Evolutionary conservation across 2,329 filamentous ascomycete species (phyloP).

Genomic region (Aspergillus latus): DNA sequence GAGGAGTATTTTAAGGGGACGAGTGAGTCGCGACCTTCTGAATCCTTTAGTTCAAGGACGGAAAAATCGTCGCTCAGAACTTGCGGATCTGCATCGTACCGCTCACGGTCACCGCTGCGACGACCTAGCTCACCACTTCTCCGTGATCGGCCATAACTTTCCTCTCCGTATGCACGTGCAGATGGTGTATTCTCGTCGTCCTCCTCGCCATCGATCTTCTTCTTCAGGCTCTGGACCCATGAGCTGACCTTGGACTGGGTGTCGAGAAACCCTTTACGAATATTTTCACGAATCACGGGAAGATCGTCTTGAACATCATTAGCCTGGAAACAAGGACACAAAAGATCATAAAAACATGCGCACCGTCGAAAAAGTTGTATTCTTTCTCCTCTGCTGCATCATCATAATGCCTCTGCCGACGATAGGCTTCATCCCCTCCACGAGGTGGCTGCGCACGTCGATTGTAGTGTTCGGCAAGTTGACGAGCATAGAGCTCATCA

Average conservation of each 20-base stretch:
- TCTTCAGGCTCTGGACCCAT: constrained; percentile 89
- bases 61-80: constrained; percentile 88
- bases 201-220: constrained; percentile 88
- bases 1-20: neutral
- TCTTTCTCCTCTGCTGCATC: constrained; percentile 68
- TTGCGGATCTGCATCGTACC: constrained; percentile 92
- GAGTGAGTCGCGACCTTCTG: constrained; percentile 51
- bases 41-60: constrained; percentile 61
- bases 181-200: constrained; percentile 56
- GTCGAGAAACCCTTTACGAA: constrained; percentile 91
- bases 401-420: constrained; percentile 53
- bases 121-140: constrained; percentile 63
- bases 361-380: constrained; percentile 84
- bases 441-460: constrained; percentile 35
- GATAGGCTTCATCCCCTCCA: constrained; percentile 39
- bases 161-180: constrained; percentile 31
- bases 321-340: constrained; percentile 7
- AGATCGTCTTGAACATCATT: constrained; percentile 67
- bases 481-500: constrained; percentile 87
- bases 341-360: neutral
- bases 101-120: constrained; percentile 81
- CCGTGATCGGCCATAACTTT: constrained; percentile 51
- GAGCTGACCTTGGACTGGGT: constrained; percentile 90
- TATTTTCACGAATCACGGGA: constrained; percentile 86
- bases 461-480: constrained; percentile 88